phyloP scores from a whole-genome alignment of 2,329 filamentous ascomycete species.

The Ceratocystis colombiana region DNA sequence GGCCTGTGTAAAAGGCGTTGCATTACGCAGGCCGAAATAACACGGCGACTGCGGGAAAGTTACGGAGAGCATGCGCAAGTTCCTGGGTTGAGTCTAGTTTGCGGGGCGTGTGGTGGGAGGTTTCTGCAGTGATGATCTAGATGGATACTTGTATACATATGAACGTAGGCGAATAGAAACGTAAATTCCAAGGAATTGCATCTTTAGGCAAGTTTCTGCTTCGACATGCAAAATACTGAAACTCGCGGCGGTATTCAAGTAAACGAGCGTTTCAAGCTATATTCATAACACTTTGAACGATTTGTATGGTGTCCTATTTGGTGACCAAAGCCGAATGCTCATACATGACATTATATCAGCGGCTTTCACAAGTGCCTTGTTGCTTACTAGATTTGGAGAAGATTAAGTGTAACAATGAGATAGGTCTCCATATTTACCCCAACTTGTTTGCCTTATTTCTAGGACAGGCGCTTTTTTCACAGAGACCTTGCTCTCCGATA shows the following conservation, averaged over 20 bases:
- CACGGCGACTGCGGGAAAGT: constrained; percentile 10
- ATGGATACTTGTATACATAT: no score
- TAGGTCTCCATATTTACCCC: constrained; percentile 3
- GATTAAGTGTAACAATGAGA: not conserved
- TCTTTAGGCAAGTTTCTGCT: no score
- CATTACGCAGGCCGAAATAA: constrained; percentile 15
- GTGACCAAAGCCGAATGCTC: no score
- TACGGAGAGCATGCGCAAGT: constrained; percentile 8
- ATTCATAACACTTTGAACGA: no score
- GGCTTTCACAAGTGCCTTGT: not conserved
- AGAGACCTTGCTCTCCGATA: not conserved
- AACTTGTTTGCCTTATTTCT: not conserved
- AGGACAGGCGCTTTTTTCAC: not conserved
- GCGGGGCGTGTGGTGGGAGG: constrained; percentile 21
- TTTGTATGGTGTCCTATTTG: no score
- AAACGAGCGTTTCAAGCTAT: no score
- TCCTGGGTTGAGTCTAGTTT: constrained; percentile 14
- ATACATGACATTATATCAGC: not conserved
- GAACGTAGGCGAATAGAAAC: no score
- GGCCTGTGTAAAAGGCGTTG: constrained; percentile 40
- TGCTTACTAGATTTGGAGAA: not conserved
- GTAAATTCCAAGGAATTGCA: no score
- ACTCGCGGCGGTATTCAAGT: no score
- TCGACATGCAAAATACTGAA: no score
- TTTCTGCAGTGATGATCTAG: constrained; percentile 18